Conservation (phyloP, 2,329 filamentous ascomycete species). For the Calonectria honghensis region DNA sequence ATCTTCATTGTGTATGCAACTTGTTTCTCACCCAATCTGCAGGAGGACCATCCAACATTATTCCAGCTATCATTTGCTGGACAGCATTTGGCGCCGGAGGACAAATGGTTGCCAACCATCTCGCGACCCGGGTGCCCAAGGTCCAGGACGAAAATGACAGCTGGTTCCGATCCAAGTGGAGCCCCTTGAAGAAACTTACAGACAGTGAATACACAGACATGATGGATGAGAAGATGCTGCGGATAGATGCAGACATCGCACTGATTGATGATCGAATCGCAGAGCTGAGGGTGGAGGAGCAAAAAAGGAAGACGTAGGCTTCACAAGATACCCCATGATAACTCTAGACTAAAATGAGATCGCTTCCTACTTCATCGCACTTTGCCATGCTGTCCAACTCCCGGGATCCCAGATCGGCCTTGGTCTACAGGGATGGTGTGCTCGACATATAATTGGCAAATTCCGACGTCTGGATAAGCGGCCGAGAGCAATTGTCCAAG, state of each 20-base stretch:
- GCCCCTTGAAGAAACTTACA: constrained; percentile 80
- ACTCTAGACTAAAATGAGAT: constrained; percentile 35
- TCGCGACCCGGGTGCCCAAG: constrained; percentile 52
- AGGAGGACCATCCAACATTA: constrained; percentile 73
- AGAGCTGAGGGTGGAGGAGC: constrained; percentile 53
- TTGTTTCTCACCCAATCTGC: constrained; percentile 43
- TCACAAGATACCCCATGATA: constrained; percentile 34
- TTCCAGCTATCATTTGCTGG: constrained; percentile 71
- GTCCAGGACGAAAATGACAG: constrained; percentile 62
- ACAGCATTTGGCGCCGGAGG: constrained; percentile 64
- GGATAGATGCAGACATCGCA: constrained; percentile 85
- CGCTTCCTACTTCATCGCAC: constrained; percentile 7
- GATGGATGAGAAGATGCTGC: constrained; percentile 81
- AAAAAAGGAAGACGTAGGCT: constrained; percentile 41
- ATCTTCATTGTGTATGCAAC: not conserved
- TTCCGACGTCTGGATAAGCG: not conserved
- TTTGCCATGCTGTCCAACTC: not conserved
- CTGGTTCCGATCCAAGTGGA: constrained; percentile 78
- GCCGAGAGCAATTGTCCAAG: constrained; percentile 31
- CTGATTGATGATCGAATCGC: constrained; percentile 85
- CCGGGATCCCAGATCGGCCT: constrained; percentile 5
- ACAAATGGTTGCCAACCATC: constrained; percentile 61
- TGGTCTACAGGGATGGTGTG: not conserved
- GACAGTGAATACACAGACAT: constrained; percentile 84
- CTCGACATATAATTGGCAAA: constrained; percentile 27